A percentile compares a stretch with the other conserved stretches of the same genome.
Evolutionary conservation across 768 basidiomycete genomes (phyloP).

Genomic region (Butyriboletus loyo): DNA sequence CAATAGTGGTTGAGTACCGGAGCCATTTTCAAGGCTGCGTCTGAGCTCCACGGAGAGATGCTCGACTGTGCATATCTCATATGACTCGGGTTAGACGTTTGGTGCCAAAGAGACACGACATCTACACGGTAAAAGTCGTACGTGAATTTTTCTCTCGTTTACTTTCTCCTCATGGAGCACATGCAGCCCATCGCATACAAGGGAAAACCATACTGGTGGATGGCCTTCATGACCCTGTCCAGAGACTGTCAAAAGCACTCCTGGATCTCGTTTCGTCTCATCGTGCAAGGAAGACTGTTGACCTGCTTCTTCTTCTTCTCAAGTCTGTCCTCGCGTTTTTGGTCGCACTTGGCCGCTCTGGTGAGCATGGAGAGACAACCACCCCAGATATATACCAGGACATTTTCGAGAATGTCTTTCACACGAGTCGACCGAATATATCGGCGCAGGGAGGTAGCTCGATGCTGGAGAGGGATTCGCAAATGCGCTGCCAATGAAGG

Average conservation of each 20-base stretch:
- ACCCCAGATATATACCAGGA: not conserved
- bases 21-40: not conserved
- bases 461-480: not conserved
- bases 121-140: not conserved
- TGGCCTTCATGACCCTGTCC: not conserved
- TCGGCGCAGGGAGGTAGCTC: not conserved
- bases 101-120: not conserved
- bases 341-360: not conserved
- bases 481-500: not conserved
- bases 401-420: conserved; percentile 1
- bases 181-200: not conserved
- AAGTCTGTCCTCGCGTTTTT: conserved; percentile 1
- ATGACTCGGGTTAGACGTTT: not conserved
- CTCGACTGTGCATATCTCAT: not conserved
- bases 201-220: not conserved
- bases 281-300: not conserved
- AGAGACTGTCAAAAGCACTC: not conserved
- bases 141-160: not conserved
- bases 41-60: not conserved
- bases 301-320: not conserved
- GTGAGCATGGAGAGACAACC: not conserved
- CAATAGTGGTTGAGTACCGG: not conserved
- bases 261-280: not conserved
- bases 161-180: not conserved
- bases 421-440: not conserved